Conservation (phyloP, 495 filamentous ascomycete genomes). For the Neurospora terricola region DNA sequence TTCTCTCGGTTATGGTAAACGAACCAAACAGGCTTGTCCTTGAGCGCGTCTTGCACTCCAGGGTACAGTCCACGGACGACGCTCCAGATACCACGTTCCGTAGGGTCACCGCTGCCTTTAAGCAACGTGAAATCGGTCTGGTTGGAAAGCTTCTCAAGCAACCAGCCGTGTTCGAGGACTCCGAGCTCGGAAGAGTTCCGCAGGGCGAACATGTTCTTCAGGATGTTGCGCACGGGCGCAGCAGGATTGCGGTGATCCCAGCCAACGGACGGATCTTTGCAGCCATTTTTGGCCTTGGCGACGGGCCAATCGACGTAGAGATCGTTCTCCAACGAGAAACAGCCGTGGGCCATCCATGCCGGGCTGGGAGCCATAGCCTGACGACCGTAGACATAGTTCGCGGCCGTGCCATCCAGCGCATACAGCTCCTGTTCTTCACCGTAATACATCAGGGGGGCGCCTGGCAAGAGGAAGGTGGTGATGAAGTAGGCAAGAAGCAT, state of each 20-base stretch:
- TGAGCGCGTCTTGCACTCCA: slow-evolving; percentile 41
- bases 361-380: slow-evolving; percentile 55
- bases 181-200: slow-evolving; percentile 40
- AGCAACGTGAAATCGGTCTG: slow-evolving; percentile 43
- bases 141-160: slow-evolving; percentile 50
- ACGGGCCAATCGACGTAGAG: slow-evolving; percentile 55
- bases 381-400: slow-evolving; percentile 63
- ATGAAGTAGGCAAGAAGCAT: slow-evolving; percentile 54
- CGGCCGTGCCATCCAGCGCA: slow-evolving; percentile 54
- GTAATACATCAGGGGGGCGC: slow-evolving; percentile 55
- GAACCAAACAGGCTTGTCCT: slow-evolving; percentile 53
- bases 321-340: slow-evolving; percentile 45
- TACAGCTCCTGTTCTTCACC: slow-evolving; percentile 67
- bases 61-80: slow-evolving; percentile 42
- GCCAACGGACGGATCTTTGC: slow-evolving; percentile 45
- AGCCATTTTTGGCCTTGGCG: slow-evolving; percentile 44
- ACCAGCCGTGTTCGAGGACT: slow-evolving; percentile 55
- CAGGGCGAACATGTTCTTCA: slow-evolving; percentile 58
- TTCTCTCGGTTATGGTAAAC: slow-evolving; percentile 55
- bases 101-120: slow-evolving; percentile 44
- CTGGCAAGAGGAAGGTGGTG: slow-evolving; percentile 55
- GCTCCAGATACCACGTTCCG: slow-evolving; percentile 62
- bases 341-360: slow-evolving; percentile 63
- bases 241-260: slow-evolving; percentile 64
- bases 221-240: slow-evolving; percentile 54